A percentile compares a stretch with the other conserved stretches of the same genome.
phyloP scores from a whole-genome alignment of 768 basidiomycete genomes.

The Kwoniella pini region DNA sequence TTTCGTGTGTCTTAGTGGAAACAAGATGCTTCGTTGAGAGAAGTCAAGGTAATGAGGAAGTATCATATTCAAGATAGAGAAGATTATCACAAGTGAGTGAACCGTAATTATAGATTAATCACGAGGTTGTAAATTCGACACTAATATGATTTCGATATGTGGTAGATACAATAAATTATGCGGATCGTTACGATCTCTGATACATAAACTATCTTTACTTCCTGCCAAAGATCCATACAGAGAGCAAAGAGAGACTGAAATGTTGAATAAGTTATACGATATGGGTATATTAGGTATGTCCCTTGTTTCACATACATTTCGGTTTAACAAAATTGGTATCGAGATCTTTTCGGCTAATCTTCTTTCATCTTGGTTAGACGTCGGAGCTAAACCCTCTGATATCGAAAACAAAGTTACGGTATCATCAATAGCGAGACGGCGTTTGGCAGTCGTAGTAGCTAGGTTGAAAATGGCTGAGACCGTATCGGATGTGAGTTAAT shows the following conservation, averaged over 20 bases:
- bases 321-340: not conserved
- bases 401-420: constrained; percentile 93
- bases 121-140: not conserved
- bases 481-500: constrained; percentile 76
- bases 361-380: constrained; percentile 55
- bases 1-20: constrained; percentile 73
- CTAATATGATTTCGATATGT: not conserved
- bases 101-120: not conserved
- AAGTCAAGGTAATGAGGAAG: constrained; percentile 88
- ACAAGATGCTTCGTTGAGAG: constrained; percentile 84
- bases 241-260: constrained; percentile 74
- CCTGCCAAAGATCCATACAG: constrained; percentile 88
- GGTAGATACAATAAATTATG: constrained; percentile 92
- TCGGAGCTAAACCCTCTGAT: constrained; percentile 85
- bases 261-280: constrained; percentile 94
- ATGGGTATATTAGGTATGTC: constrained; percentile 75
- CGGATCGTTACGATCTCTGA: constrained; percentile 78
- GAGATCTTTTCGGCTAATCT: not conserved
- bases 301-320: not conserved
- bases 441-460: constrained; percentile 89
- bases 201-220: constrained; percentile 81
- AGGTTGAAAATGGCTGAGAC: constrained; percentile 93
- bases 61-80: constrained; percentile 95
- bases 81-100: constrained; percentile 80
- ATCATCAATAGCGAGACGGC: constrained; percentile 85